Conservation (phyloP, 331 rosid species). For the Malus hybrid region DNA sequence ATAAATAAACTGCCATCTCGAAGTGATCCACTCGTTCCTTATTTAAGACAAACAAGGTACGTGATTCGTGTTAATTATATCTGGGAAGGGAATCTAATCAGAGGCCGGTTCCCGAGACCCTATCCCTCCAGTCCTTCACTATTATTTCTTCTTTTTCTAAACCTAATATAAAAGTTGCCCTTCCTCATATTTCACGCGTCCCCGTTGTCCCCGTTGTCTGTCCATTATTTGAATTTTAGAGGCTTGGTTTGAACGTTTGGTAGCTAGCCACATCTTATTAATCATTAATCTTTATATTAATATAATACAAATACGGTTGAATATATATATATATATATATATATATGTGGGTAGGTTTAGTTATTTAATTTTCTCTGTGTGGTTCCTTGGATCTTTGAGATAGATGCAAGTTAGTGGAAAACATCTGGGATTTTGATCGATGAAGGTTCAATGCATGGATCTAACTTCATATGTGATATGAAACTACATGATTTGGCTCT, state of each 20-base stretch:
- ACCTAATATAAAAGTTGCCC: background rate
- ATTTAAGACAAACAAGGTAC: constrained; percentile 1
- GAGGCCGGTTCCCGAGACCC: constrained; percentile 29
- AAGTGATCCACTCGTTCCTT: too few relatives aligned
- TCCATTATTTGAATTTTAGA: background rate
- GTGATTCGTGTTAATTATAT: constrained; percentile 13
- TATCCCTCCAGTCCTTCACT: background rate
- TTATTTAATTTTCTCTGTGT: too few relatives aligned
- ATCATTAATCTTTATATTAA: background rate
- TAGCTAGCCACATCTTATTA: background rate
- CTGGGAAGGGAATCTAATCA: constrained; percentile 30
- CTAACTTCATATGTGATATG: background rate
- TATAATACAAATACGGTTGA: too few relatives aligned
- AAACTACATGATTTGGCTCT: background rate
- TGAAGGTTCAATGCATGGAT: too few relatives aligned
- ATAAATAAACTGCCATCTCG: too few relatives aligned
- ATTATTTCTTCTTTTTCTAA: background rate
- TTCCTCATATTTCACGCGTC: rapidly evolving
- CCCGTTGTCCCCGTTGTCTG: background rate
- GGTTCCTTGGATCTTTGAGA: too few relatives aligned
- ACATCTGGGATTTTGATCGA: too few relatives aligned
- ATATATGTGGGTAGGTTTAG: too few relatives aligned
- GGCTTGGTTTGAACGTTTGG: background rate
- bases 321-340: too few relatives aligned
- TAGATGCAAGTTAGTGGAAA: too few relatives aligned